Base-by-base conservation (phyloP, 2,329 filamentous ascomycete genomes). In the Ophiostoma sp. region DNA sequence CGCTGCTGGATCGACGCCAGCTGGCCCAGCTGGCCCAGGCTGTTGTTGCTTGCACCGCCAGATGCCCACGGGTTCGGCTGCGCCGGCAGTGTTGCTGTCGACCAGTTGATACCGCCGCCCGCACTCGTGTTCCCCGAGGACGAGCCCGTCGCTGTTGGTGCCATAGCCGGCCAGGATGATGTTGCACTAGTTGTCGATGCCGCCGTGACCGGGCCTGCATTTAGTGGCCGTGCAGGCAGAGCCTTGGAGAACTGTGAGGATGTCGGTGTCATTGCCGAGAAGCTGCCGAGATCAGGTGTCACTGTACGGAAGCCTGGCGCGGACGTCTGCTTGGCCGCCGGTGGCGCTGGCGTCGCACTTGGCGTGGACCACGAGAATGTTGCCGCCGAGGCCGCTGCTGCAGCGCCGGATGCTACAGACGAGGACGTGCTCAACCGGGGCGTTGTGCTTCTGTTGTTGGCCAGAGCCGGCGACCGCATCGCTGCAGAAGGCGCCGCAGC, bases 291-390 rank as follows among this genome's bases (percentile, higher is more conserved):
- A 70, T 88, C 86, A 0, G 86, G 85, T 0, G 85, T 87, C 41
- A 87, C 83, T 0, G 85, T 86, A 64, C 86, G 75, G 83, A 87
- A n/a, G 58, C 66, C 41, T 41, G 74, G 62, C 36, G 75, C 41
- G 27, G 71, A 73, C 44, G 75, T 70, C 7, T 76, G 69, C 16
- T 75, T 58, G 9, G 83, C 78, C 9, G 79, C 80, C 11, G 85
- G 82, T 3, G 85, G 64, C 18, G 75, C 70, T 8, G 76, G 69
- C 16, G 75, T 52, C 6, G 83, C 78, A 16, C 78, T 80, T 16
- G 85, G 84, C 2, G 85, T 87, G 1, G 87, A 89, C 87, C 87
- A 90, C 7, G 87, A 83, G 75, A 89, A 89, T 4, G 83, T 78
- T 0, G 82, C 80, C 2, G 81, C 76, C n/a, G 81, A 74, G 2